Conservation (phyloP, 257 asterid species). For the Marsdenia floribunda region DNA sequence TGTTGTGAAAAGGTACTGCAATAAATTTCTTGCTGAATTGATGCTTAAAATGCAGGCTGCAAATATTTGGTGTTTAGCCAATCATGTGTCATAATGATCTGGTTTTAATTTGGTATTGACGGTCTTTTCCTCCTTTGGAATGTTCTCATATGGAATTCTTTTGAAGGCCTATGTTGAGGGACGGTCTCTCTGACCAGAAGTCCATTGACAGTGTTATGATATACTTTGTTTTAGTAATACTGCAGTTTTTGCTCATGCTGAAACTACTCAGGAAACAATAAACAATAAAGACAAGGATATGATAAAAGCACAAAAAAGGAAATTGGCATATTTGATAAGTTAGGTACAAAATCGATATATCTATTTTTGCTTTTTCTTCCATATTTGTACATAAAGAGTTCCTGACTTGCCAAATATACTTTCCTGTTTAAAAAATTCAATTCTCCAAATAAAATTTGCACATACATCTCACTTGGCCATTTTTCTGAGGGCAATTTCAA, state of each 20-base stretch:
- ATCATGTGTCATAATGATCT: neutral
- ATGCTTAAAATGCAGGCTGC: neutral
- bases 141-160: neutral
- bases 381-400: no score
- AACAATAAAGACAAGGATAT: neutral
- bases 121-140: neutral
- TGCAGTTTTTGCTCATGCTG: neutral
- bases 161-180: constrained; percentile 4
- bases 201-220: neutral
- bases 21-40: constrained; percentile 3
- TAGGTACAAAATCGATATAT: no score
- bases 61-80: neutral
- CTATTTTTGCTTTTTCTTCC: no score
- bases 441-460: no score
- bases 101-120: neutral
- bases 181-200: neutral
- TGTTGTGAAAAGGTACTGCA: constrained; percentile 71
- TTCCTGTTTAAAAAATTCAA: no score
- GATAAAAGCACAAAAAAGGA: neutral
- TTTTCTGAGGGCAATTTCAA: no score
- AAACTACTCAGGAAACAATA: neutral
- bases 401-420: no score
- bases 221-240: neutral
- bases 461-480: no score
- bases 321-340: no score